Evolutionary conservation across 306 rosid genomes (phyloP).

Genomic region (Senna tora): DNA sequence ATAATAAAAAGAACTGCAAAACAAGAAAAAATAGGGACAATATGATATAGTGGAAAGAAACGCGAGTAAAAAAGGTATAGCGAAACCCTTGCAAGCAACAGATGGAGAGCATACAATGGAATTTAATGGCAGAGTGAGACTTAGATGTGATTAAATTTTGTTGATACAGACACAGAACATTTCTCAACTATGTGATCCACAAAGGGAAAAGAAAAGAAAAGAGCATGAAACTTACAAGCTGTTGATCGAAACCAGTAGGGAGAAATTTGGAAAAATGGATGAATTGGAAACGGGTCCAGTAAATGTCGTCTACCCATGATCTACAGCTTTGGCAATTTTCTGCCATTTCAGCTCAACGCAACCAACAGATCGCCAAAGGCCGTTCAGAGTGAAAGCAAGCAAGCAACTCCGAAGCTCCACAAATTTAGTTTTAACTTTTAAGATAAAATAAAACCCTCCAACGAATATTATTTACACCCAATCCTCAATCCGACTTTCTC

Average conservation of each 20-base stretch:
- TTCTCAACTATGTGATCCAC: not conserved
- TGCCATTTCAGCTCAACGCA: constrained; percentile 39
- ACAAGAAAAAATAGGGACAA: not conserved
- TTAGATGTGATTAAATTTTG: not conserved
- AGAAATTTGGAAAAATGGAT: constrained; percentile 56
- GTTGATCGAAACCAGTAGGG: constrained; percentile 43
- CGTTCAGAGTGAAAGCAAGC: too few relatives aligned
- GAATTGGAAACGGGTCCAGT: constrained; percentile 67
- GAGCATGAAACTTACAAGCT: constrained; percentile 48
- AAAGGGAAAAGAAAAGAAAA: not conserved
- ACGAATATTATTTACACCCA: too few relatives aligned
- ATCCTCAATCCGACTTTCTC: too few relatives aligned
- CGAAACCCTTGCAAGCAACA: not conserved
- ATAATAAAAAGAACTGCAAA: not conserved
- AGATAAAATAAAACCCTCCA: too few relatives aligned
- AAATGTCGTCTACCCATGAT: constrained; percentile 63
- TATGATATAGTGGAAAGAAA: not conserved
- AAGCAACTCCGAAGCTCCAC: too few relatives aligned
- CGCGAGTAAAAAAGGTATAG: not conserved
- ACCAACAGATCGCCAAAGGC: not conserved
- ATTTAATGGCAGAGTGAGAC: not conserved
- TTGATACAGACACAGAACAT: too few relatives aligned
- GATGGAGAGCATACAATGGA: not conserved
- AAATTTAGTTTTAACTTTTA: too few relatives aligned
- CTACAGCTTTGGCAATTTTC: constrained; percentile 33